Evolutionary conservation across 805 yeast genomes (phyloP), one percentile per base, ranked within the genome.

Genomic region (Nakazawaea pomicola): DNA sequence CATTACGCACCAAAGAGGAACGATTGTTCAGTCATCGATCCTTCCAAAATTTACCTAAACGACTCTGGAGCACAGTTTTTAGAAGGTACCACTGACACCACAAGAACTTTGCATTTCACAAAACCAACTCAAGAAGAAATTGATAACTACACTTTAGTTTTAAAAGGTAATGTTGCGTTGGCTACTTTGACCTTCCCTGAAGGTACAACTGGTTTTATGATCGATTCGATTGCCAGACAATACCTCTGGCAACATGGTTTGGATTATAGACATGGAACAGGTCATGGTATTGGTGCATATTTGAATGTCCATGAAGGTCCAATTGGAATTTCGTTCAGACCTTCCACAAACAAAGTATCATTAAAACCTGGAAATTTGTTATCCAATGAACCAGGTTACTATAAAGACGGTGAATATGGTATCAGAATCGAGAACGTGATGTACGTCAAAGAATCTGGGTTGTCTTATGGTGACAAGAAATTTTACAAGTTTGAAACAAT

Each of bases 261-360:
- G 47, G 82, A 78, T 56, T 78, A 77, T 54, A 69, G 71, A 23
- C 84, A 78, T 54, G 83, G 83, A 24, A 78, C 84, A 4, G 77
- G 82, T 0, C 84, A 78, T 56, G 84, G 84, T 3, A 67, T 78
- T 40, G 83, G 80, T n/a, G 60, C 79, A 1, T 78, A 62, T 52
- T 70, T 78, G 40, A 74, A 74, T 49, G 83, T 78, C 33, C 83
- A 78, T 49, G 81, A 78, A 45, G 78, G 80, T 17, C 83, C 83
- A 17, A 69, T 76, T 45, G 80, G 80, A n/a, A 74, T 76, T 50
- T 78, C 81, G 1, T 70, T 74, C 45, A 60, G 77, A 47, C 71
- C 75, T 23, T 65, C 64, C 41, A 75, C 76, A 25, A 70, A 75
- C 35, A 53, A 57, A 18, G 56, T 62, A 33, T 51, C 63, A 0